Percentiles rank a stretch among this genome's conserved stretches.
Conservation (phyloP, 176 grass and related monocot genomes). For the Oryza coarctata region DNA sequence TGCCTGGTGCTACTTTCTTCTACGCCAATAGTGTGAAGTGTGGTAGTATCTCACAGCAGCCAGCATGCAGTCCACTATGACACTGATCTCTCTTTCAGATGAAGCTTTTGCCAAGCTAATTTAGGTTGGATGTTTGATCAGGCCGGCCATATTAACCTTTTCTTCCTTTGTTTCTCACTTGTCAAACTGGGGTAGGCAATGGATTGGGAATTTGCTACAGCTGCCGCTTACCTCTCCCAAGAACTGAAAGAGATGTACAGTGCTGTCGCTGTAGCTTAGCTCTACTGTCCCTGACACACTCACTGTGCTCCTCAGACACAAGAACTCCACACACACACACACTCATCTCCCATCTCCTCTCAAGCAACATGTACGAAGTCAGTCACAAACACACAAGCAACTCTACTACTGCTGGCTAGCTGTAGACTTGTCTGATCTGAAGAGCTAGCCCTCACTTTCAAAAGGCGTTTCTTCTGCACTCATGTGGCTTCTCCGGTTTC, state of each 20-base stretch:
- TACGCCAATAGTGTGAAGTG: background rate
- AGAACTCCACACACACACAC: background rate
- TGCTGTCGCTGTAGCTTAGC: constrained; percentile 43
- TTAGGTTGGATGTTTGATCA: constrained; percentile 10
- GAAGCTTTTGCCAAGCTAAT: constrained; percentile 9
- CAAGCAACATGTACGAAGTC: constrained; percentile 25
- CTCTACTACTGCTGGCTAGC: background rate
- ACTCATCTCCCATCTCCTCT: background rate
- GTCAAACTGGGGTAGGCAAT: background rate
- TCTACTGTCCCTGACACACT: constrained; percentile 33
- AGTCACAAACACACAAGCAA: constrained; percentile 1
- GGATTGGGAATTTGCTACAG: background rate
- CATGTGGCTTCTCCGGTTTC: constrained; percentile 39
- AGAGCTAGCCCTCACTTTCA: constrained; percentile 2
- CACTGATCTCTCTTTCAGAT: background rate
- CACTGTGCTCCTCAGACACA: constrained; percentile 36
- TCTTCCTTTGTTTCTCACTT: background rate
- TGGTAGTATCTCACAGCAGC: background rate
- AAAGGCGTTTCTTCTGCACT: constrained; percentile 13
- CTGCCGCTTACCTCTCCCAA: constrained; percentile 14
- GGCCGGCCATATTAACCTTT: background rate
- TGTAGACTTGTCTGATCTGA: background rate
- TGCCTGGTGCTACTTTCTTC: constrained; percentile 2
- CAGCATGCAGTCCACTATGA: constrained; percentile 19
- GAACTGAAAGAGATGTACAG: constrained; percentile 34